These are phyloP conservation scores for Blastomyces gilchristii DNA, from an alignment of 2,329 filamentous ascomycete genomes.

Conservation along the genomic window DNA sequence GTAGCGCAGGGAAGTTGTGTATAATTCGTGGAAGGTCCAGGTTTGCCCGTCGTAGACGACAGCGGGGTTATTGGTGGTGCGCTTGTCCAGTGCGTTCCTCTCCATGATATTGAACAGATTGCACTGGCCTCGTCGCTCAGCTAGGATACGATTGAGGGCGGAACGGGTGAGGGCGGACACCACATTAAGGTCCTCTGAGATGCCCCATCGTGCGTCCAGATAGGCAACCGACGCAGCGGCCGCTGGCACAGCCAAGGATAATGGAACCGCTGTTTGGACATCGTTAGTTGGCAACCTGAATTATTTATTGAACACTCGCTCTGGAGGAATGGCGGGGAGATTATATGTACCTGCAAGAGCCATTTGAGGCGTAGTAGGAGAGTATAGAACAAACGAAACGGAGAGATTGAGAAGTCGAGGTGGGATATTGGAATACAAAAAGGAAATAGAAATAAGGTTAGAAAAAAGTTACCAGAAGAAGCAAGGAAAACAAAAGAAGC, in stretches of 20 bases:
- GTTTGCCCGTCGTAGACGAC: conserved; percentile 57
- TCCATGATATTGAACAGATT: conserved; percentile 71
- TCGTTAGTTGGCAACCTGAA: neutral
- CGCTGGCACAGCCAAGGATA: conserved; percentile 46
- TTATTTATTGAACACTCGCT: neutral
- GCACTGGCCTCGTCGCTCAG: conserved; percentile 49
- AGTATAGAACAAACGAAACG: neutral
- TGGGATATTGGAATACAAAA: neutral
- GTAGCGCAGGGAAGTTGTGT: conserved; percentile 60
- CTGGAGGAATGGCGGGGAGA: neutral
- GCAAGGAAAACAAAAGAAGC: neutral
- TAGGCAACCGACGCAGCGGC: conserved; percentile 62
- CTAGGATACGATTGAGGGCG: conserved; percentile 34
- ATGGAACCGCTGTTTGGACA: conserved; percentile 24
- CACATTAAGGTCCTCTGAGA: conserved; percentile 56
- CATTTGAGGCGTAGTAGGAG: neutral
- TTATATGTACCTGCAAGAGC: neutral
- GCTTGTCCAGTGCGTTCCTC: conserved; percentile 49
- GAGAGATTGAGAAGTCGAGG: neutral
- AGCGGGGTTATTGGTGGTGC: conserved; percentile 42
- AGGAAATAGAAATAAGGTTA: neutral
- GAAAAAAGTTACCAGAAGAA: neutral
- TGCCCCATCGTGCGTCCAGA: conserved; percentile 58
- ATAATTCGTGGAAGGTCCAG: conserved; percentile 67
- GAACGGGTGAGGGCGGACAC: conserved; percentile 46